Evolutionary conservation across 2,329 filamentous ascomycete genomes (phyloP).

Genomic region (Talaromyces sp.): DNA sequence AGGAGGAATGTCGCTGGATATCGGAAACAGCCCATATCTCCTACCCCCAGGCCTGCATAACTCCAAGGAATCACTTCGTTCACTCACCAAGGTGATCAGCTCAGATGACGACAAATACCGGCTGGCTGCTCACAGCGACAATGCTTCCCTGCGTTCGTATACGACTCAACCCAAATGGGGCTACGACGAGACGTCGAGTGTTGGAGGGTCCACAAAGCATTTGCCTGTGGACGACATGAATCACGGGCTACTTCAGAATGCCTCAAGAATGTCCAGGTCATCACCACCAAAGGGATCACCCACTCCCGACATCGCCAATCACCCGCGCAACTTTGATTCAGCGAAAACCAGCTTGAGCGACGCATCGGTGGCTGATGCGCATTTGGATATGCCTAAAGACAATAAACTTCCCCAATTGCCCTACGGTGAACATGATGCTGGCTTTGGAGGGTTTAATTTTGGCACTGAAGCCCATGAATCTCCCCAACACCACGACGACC

Average conservation of each 20-base stretch:
- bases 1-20: conserved; percentile 52
- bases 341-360: background rate
- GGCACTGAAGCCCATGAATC: background rate
- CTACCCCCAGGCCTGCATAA: conserved; percentile 73
- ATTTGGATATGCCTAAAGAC: background rate
- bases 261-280: conserved; percentile 50
- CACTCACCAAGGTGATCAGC: conserved; percentile 69
- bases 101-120: conserved; percentile 82
- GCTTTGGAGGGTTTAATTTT: conserved; percentile 9
- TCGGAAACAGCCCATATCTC: conserved; percentile 76
- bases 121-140: conserved; percentile 47
- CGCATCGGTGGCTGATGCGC: background rate
- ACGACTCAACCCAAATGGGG: conserved; percentile 25
- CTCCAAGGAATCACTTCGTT: conserved; percentile 81
- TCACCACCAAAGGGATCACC: conserved; percentile 35
- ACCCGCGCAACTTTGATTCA: background rate
- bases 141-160: conserved; percentile 28
- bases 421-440: background rate
- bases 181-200: conserved; percentile 47
- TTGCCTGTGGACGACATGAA: conserved; percentile 41
- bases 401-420: conserved; percentile 14
- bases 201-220: conserved; percentile 45
- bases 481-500: conserved; percentile 2
- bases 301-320: background rate
- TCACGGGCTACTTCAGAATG: conserved; percentile 50